Evolutionary conservation across 805 yeast genomes (phyloP).

Genomic region (Metschnikowia bowlesiae): DNA sequence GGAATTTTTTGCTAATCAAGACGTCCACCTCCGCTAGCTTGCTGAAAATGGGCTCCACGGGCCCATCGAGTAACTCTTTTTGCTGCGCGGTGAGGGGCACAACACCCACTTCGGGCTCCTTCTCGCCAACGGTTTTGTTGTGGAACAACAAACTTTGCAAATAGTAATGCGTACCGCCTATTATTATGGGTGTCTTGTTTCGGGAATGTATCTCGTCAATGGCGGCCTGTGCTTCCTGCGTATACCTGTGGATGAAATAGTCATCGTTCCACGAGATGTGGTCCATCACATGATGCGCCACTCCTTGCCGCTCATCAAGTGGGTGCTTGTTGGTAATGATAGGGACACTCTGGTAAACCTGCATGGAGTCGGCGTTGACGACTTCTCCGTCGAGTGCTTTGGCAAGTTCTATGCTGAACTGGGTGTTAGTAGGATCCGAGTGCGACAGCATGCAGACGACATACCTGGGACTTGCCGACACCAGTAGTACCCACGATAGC

Average conservation of each 20-base stretch:
- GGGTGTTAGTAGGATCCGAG: slow-evolving; percentile 3
- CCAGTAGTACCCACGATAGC: slow-evolving; percentile 92
- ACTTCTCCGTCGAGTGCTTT: slow-evolving; percentile 76
- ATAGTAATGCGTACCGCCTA: slow-evolving; percentile 97
- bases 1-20: slow-evolving; percentile 70
- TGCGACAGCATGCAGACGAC: slow-evolving; percentile 11
- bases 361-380: slow-evolving; percentile 97
- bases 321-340: slow-evolving; percentile 94
- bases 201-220: slow-evolving; percentile 62
- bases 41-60: slow-evolving; percentile 46
- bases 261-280: slow-evolving; percentile 78
- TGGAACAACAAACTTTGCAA: slow-evolving; percentile 70
- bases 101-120: slow-evolving; percentile 18
- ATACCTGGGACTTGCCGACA: slow-evolving; percentile 84
- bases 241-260: slow-evolving; percentile 75
- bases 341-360: slow-evolving; percentile 71
- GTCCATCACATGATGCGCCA: slow-evolving; percentile 84
- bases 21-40: slow-evolving; percentile 61
- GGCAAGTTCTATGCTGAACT: slow-evolving; percentile 76
- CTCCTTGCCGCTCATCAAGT: slow-evolving; percentile 61
- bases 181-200: slow-evolving; percentile 78
- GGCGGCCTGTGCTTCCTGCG: slow-evolving; percentile 58
- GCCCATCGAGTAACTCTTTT: slow-evolving; percentile 48
- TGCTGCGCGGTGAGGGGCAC: slow-evolving; percentile 32
- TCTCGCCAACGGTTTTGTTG: slow-evolving; percentile 55